These are phyloP conservation scores for Smallanthus sonchifolius DNA, from an alignment of 129 eudicot genomes.

Conservation along the genomic window DNA sequence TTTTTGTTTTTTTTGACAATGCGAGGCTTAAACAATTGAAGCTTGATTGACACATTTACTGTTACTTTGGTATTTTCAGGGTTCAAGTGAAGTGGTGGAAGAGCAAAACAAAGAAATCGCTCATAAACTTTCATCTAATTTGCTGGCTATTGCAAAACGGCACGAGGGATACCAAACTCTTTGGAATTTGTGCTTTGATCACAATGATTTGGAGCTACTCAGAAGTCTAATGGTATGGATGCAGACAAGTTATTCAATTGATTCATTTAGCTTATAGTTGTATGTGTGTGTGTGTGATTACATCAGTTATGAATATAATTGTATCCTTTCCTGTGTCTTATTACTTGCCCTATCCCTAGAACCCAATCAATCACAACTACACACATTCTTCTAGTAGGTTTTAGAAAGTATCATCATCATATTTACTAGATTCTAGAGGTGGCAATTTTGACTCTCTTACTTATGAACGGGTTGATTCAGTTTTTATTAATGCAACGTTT, in stretches of 20 bases:
- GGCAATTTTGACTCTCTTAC: neutral
- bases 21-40: slow-evolving; percentile 7
- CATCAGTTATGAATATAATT: neutral
- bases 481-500: neutral
- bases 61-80: slow-evolving; percentile 40
- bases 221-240: slow-evolving; percentile 71
- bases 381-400: neutral
- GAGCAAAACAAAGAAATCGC: slow-evolving; percentile 49
- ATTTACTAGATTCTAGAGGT: slow-evolving; percentile 2
- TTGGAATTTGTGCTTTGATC: slow-evolving; percentile 85
- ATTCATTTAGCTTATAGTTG: neutral
- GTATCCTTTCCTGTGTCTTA: neutral
- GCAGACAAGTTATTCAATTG: slow-evolving; percentile 3
- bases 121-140: slow-evolving; percentile 54
- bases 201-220: slow-evolving; percentile 75
- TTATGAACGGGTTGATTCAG: neutral
- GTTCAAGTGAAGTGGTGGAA: slow-evolving; percentile 45
- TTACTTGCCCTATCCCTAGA: neutral
- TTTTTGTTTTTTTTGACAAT: neutral
- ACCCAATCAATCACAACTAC: slow-evolving; percentile 12
- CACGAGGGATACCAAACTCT: slow-evolving; percentile 86
- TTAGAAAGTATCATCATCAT: neutral
- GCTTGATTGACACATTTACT: slow-evolving; percentile 1
- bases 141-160: slow-evolving; percentile 74
- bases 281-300: slow-evolving; percentile 1